Evolutionary conservation across 805 yeast species (phyloP), one percentile per base, ranked within the genome.

Genomic region (Suhomyces emberorum): DNA sequence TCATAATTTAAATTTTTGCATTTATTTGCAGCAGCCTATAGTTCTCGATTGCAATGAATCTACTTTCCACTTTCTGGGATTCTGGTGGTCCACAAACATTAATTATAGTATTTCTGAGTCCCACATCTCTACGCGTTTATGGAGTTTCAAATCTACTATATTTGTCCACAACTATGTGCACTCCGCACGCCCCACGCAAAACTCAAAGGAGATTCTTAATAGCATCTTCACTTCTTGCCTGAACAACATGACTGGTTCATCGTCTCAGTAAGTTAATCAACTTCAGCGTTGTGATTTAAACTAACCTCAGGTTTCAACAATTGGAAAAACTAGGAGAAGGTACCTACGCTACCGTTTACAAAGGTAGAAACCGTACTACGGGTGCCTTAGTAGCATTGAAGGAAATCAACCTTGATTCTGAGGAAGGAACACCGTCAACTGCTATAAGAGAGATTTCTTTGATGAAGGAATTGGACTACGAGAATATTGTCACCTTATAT

Each of bases 391-490:
- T 93, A 14, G 98, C 98, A 0, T 70, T 93, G 52, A 93, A 93
- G 59, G 98, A 93, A 59, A 93, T 93, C 64, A 85, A 84, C 52
- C 71, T 91, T 43, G 98, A 93, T 56, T 83, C 95, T 34, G 98
- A 93, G 55, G 97, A 93, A 65, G 98, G 98, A 25, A 95, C 98
- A 1, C 98, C 98, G 6, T 88, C 96, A 4, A 93, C 98, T 1
- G 98, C 98, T 2, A 91, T 91, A 52, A 76, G 98, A 46, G 98
- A 91, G 62, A 91, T 91, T 44, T 91, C 98, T 4, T 69, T 91
- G 40, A 83, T 91, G 88, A 91, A 91, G 63, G 98, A 91, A 62
- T 72, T 91, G 42, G 87, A 86, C 57, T 95, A 89, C 58, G 95
- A 85, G 47, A 91, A 91, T 60, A 88, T 91, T 45, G 95, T 91